Conservation (phyloP, 1,139 yeast species). For the Pichiaceae sp. region DNA sequence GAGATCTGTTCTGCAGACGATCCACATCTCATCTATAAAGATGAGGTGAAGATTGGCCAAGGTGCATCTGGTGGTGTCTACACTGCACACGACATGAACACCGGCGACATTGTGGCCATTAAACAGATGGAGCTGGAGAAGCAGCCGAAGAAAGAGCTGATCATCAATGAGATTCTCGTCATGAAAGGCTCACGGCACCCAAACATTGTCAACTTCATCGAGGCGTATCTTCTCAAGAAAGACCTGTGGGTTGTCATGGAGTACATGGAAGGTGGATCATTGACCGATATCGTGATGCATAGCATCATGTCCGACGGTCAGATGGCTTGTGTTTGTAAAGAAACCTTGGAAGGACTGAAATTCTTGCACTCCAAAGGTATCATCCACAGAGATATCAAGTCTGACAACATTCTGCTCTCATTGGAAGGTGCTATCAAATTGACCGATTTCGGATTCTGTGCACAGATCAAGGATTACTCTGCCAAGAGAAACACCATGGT, state of each 20-base stretch:
- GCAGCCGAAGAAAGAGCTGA: conserved; percentile 93
- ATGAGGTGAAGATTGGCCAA: conserved; percentile 82
- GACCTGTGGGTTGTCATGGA: conserved; percentile 98
- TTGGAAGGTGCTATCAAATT: conserved; percentile 83
- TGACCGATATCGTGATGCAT: conserved; percentile 92
- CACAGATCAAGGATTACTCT: conserved; percentile 82
- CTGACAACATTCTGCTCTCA: conserved; percentile 81
- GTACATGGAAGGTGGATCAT: conserved; percentile 95
- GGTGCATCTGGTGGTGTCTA: conserved; percentile 98
- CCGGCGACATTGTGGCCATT: conserved; percentile 71
- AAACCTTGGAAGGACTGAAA: conserved; percentile 75
- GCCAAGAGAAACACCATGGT: conserved; percentile 94
- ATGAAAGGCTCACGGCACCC: conserved; percentile 90
- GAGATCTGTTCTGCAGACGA: conserved; percentile 82
- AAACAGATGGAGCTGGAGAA: conserved; percentile 90
- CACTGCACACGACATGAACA: conserved; percentile 68
- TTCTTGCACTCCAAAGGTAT: conserved; percentile 91
- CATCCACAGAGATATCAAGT: conserved; percentile 92
- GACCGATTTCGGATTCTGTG: conserved; percentile 90
- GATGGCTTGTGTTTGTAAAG: conserved; percentile 92
- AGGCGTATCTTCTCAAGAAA: conserved; percentile 63
- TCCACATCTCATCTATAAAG: conserved; percentile 66
- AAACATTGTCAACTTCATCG: conserved; percentile 87
- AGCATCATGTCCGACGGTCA: conserved; percentile 97
- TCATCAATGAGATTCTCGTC: conserved; percentile 86